phyloP scores from a whole-genome alignment of 495 filamentous ascomycete species.

The Aspergillus avenaceus region DNA sequence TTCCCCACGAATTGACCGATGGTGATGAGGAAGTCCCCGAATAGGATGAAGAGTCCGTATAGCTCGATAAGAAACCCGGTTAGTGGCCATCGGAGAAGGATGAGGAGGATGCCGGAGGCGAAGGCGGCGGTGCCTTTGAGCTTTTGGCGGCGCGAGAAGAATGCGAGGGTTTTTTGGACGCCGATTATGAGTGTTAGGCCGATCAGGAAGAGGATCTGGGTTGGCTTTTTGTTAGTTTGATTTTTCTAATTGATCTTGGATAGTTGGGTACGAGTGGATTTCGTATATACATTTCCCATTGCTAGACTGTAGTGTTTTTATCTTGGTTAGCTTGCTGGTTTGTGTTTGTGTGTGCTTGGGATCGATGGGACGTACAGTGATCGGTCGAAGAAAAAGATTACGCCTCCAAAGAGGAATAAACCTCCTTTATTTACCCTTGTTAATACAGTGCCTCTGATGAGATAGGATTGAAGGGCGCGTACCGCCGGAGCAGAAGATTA shows the following conservation, averaged over 20 bases:
- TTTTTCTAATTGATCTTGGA: conserved; percentile 7
- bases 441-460: conserved; percentile 1
- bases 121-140: conserved; percentile 89
- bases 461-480: too few species aligned
- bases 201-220: conserved; percentile 90
- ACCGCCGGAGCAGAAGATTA: conserved; percentile 94
- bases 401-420: conserved; percentile 88
- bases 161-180: conserved; percentile 79
- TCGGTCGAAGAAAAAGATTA: conserved; percentile 95
- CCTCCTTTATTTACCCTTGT: conserved; percentile 68
- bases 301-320: conserved; percentile 53
- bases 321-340: conserved; percentile 1
- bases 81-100: conserved; percentile 82
- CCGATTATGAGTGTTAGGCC: conserved; percentile 94
- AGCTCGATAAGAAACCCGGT: conserved; percentile 86
- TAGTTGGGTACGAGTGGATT: neutral
- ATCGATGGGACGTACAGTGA: conserved; percentile 61
- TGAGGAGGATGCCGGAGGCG: conserved; percentile 75
- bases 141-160: conserved; percentile 93
- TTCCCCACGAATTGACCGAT: conserved; percentile 82
- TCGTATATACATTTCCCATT: conserved; percentile 72
- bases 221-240: conserved; percentile 2
- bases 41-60: conserved; percentile 88
- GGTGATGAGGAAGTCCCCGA: conserved; percentile 94
- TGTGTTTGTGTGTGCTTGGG: neutral